Evolutionary conservation across 73 alveolate genomes (phyloP).

Genomic region (Diophrys sp.): DNA sequence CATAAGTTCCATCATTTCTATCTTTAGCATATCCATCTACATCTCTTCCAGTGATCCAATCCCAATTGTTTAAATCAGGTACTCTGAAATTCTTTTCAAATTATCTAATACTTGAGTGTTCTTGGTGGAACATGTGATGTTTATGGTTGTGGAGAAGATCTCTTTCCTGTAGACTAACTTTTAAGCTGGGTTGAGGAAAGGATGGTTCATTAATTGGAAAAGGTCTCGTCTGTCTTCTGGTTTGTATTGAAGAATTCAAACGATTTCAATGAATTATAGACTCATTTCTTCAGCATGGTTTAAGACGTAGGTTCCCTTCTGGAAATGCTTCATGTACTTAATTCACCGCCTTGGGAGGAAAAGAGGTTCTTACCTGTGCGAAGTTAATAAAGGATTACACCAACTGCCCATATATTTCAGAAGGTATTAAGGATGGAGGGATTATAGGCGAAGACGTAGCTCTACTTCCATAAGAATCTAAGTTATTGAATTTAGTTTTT

Average conservation of each 20-base stretch:
- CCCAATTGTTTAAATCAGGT: slow-evolving; percentile 57
- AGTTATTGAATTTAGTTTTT: too few species aligned
- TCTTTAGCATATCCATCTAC: slow-evolving; percentile 50
- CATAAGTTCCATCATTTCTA: slow-evolving; percentile 49
- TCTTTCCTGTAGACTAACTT: not conserved
- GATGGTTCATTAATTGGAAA: not conserved
- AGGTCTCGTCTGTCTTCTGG: not conserved
- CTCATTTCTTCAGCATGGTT: not conserved
- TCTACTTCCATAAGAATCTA: too few species aligned
- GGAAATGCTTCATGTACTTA: not conserved
- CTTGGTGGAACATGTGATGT: not conserved
- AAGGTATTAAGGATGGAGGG: not conserved
- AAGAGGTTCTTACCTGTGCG: not conserved
- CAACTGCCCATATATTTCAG: slow-evolving; percentile 5
- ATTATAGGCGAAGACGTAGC: too few species aligned
- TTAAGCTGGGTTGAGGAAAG: not conserved
- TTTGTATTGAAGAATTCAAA: not conserved
- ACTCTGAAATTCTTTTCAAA: slow-evolving; percentile 13
- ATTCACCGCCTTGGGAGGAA: not conserved
- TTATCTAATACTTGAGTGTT: not conserved
- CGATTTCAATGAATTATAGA: not conserved
- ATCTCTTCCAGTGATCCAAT: slow-evolving; percentile 42
- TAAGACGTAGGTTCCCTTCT: not conserved
- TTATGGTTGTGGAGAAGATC: not conserved
- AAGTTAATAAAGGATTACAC: not conserved